These are phyloP conservation scores for Russula sp. DNA, from an alignment of 768 basidiomycete species.

Conservation along the genomic window DNA sequence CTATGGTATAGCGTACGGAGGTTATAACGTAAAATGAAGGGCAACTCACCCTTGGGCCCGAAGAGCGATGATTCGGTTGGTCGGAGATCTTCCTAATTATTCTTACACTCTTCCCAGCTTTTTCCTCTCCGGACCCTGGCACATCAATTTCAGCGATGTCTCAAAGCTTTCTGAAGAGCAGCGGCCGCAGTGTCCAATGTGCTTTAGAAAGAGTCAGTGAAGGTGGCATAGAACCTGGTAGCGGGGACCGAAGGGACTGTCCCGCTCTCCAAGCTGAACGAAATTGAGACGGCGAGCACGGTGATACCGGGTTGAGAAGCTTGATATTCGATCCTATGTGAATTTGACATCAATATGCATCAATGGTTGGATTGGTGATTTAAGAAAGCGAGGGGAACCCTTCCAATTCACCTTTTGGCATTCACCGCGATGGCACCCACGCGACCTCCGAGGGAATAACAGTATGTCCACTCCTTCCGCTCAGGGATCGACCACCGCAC, in stretches of 20 bases:
- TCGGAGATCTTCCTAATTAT: no score
- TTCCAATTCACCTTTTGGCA: conserved; percentile 34
- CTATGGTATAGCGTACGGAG: neutral
- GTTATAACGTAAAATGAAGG: neutral
- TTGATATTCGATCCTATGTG: conserved; percentile 28
- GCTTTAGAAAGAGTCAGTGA: conserved; percentile 55
- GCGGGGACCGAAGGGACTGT: conserved; percentile 40
- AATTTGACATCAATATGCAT: no score
- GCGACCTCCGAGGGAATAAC: conserved; percentile 44
- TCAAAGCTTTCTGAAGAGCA: conserved; percentile 63
- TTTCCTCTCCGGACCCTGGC: conserved; percentile 50
- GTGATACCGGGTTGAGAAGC: conserved; percentile 23
- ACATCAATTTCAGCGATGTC: conserved; percentile 69
- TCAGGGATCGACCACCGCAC: conserved; percentile 47
- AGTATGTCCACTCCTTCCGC: conserved; percentile 54
- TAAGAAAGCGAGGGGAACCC: conserved; percentile 43
- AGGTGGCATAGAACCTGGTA: conserved; percentile 45
- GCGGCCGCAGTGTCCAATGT: conserved; percentile 49
- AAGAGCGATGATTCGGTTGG: conserved; percentile 36
- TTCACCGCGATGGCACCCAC: conserved; percentile 51
- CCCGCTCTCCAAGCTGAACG: conserved; percentile 56
- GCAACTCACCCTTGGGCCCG: conserved; percentile 3
- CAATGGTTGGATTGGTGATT: no score
- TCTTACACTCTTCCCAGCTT: conserved; percentile 67
- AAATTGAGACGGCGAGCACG: no score